Percentiles rank a stretch among this genome's conserved stretches.
phyloP scores from a whole-genome alignment of 495 filamentous ascomycete genomes.

The Parachaetomium inaequale region DNA sequence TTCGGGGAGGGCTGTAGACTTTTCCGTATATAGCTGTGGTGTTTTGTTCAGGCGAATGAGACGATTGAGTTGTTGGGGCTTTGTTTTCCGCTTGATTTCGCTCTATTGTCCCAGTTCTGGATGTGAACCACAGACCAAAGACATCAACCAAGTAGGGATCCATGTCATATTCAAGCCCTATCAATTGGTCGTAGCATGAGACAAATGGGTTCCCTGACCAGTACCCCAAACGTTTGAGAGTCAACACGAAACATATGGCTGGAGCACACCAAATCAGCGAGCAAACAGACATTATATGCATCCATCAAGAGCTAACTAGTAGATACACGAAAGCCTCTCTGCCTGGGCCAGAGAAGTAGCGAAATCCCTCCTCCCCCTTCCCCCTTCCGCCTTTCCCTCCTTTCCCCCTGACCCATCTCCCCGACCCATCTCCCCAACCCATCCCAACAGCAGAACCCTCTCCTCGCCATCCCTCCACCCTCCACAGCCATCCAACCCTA shows the following conservation, averaged over 20 bases:
- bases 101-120: too few relatives aligned
- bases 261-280: neutral
- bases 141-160: too few relatives aligned
- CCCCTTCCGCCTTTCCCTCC: neutral
- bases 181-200: too few relatives aligned
- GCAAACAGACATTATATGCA: slow-evolving; percentile 12
- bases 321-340: slow-evolving; percentile 10
- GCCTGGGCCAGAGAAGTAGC: neutral
- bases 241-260: neutral
- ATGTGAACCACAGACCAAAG: too few relatives aligned
- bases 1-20: neutral
- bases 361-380: neutral
- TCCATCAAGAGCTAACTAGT: slow-evolving; percentile 1
- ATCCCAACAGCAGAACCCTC: too few relatives aligned
- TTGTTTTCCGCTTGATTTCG: too few relatives aligned
- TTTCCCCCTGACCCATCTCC: neutral
- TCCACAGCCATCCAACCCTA: neutral
- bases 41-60: too few relatives aligned
- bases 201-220: too few relatives aligned
- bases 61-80: too few relatives aligned
- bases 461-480: neutral
- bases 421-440: too few relatives aligned
- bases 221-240: too few relatives aligned
- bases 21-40: neutral
- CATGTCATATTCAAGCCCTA: too few relatives aligned